Base-by-base conservation (phyloP, 805 yeast species). In the Lipomyces sp. region DNA sequence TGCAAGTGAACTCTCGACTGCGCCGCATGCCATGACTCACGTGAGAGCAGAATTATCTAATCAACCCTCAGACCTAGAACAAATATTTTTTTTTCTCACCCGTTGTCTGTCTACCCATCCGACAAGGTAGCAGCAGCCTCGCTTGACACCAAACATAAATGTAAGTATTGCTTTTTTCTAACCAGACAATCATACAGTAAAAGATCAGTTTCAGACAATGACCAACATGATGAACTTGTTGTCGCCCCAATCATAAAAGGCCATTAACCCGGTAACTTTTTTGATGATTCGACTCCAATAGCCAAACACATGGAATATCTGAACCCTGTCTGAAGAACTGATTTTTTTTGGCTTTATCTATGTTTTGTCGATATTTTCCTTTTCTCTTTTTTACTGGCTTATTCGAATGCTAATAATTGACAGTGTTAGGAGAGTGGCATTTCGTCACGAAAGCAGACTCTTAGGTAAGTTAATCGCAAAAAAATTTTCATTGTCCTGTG, bases 171-270 rank as follows among this genome's bases (percentile, higher is more conserved):
- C 1, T 24, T 24, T 24, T n/a, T 42, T 42, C 15, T 42, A 24
- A 5, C 18, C 6, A 15, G 18, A 4, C 48, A 24, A 42, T 42
- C 48, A n/a, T 24, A 13, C 48, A n/a, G 48, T 24, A 42, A 6
- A 42, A 42, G 48, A 42, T 42, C 48, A 42, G 6, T 7, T 6
- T 6, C 8, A 24, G 7, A 15, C 48, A 42, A n/a, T n/a, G 48
- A 15, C 29, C 48, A 18, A 50, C 34, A 54, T 69, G 71, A 69
- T 69, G 71, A 69, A 54, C 54, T 59, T 58, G 24, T 66, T 69
- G 72, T 69, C 72, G 72, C 72, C 72, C 72, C 72, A 69, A 68
- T 69, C 72, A 62, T 67, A 68, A 53, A 63, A 63, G 67, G 53
- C 60, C 60, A 59, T 64, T 64, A 61, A 66, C 65, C 64, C 64